These are phyloP conservation scores for Graphilbum fragrans DNA, from an alignment of 2,329 filamentous ascomycete species.

Conservation along the genomic window DNA sequence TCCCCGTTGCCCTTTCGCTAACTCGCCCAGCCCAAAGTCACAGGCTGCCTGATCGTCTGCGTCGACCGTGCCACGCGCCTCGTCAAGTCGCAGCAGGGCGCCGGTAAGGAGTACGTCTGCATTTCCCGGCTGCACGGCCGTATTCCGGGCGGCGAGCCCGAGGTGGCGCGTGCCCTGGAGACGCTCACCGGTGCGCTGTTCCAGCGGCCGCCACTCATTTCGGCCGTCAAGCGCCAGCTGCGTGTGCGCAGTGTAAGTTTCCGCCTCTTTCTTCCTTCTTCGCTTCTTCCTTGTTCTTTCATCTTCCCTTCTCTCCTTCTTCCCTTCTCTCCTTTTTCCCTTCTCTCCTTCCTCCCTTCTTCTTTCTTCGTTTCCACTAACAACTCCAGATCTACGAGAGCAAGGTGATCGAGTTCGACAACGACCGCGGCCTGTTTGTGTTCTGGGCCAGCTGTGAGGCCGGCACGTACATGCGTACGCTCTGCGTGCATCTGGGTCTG, in stretches of 20 bases:
- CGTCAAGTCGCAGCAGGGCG: slow-evolving; percentile 97
- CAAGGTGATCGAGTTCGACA: slow-evolving; percentile 96
- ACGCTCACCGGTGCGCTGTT: slow-evolving; percentile 93
- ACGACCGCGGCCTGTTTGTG: slow-evolving; percentile 90
- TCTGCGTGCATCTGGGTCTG: slow-evolving; percentile 81
- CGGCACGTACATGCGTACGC: slow-evolving; percentile 95
- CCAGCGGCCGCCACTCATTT: slow-evolving; percentile 93
- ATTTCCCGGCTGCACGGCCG: slow-evolving; percentile 94
- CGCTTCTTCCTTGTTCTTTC: neutral
- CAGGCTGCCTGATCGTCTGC: slow-evolving; percentile 27
- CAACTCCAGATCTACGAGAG: slow-evolving; percentile 65
- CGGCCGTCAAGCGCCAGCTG: slow-evolving; percentile 95
- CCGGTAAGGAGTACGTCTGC: slow-evolving; percentile 97
- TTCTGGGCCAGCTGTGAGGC: slow-evolving; percentile 99
- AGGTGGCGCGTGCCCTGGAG: slow-evolving; percentile 88
- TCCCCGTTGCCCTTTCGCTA: neutral
- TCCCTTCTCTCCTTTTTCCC: neutral
- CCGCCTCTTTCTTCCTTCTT: neutral
- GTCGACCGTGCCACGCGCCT: slow-evolving; percentile 94
- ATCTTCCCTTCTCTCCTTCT: neutral
- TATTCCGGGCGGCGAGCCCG: slow-evolving; percentile 81
- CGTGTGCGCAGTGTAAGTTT: slow-evolving; percentile 65
- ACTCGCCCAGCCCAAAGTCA: slow-evolving; percentile 62
- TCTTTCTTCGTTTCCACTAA: neutral
- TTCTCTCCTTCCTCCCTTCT: neutral